Conservation (phyloP, 2,329 filamentous ascomycete species). For the Penicillium sp. region DNA sequence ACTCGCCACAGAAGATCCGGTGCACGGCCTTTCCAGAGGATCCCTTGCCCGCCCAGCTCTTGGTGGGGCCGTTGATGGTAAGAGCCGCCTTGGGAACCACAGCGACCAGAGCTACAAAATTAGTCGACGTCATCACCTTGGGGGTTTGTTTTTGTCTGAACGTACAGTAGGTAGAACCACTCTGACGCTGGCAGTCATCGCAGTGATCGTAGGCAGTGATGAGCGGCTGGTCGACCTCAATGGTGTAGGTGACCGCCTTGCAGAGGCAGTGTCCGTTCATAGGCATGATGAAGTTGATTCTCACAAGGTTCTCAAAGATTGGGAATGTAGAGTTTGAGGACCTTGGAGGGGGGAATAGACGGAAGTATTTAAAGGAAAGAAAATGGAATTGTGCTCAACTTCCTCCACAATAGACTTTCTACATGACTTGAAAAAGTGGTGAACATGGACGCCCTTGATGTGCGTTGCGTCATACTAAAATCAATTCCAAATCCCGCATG, state of each 20-base stretch:
- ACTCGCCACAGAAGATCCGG: constrained; percentile 69
- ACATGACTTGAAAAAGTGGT: neutral
- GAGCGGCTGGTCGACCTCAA: constrained; percentile 45
- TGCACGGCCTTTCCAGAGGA: constrained; percentile 64
- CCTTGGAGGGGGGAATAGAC: constrained; percentile 7
- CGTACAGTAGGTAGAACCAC: constrained; percentile 64
- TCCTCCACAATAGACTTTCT: neutral
- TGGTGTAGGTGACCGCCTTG: constrained; percentile 69
- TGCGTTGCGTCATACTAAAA: constrained; percentile 3
- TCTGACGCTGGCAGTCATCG: constrained; percentile 71
- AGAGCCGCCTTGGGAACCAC: constrained; percentile 68
- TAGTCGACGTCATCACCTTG: constrained; percentile 2
- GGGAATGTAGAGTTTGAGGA: constrained; percentile 5
- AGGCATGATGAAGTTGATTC: constrained; percentile 54
- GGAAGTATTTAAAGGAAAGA: constrained; percentile 16
- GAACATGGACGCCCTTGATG: neutral
- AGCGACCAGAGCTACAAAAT: constrained; percentile 57
- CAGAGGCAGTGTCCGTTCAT: constrained; percentile 70
- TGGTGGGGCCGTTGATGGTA: constrained; percentile 62
- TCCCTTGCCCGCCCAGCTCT: constrained; percentile 63
- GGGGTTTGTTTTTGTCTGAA: neutral
- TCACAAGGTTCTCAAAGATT: constrained; percentile 28
- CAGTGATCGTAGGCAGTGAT: constrained; percentile 67
- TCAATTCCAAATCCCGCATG: constrained; percentile 15
- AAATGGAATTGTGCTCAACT: neutral